Conservation (phyloP, 2,329 filamentous ascomycete species). For the Fusarium sp. region DNA sequence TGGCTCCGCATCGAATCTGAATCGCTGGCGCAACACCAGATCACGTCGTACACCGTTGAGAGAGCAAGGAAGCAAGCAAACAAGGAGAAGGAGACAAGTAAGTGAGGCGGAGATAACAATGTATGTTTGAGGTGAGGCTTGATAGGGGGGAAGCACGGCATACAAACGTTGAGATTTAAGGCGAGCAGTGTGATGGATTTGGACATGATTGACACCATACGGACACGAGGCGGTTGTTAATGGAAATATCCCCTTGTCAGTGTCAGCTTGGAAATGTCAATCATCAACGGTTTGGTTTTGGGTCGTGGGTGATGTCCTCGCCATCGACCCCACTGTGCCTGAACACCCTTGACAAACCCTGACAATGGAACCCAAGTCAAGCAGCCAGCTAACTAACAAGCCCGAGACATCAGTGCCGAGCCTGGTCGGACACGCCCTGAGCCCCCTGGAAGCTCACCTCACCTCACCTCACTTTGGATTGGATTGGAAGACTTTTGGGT, state of each 20-base stretch:
- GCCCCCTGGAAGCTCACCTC: neutral
- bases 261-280: conserved; percentile 3
- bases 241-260: conserved; percentile 8
- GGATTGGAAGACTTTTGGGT: neutral
- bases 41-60: conserved; percentile 10
- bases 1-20: conserved; percentile 32
- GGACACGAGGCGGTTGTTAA: conserved; percentile 15
- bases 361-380: too few species aligned
- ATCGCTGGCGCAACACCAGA: conserved; percentile 39
- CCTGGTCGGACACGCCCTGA: conserved; percentile 11
- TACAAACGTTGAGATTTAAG: conserved; percentile 7
- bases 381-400: too few species aligned
- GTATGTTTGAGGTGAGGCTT: conserved; percentile 20
- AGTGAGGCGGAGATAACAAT: conserved; percentile 27
- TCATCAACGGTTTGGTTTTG: conserved; percentile 13
- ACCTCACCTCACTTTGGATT: neutral
- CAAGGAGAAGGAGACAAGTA: neutral
- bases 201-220: conserved; percentile 22
- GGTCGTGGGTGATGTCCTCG: neutral
- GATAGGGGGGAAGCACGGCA: conserved; percentile 6
- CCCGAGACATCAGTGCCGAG: conserved; percentile 5
- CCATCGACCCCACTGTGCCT: conserved; percentile 8
- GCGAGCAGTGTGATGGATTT: conserved; percentile 20
- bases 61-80: neutral
- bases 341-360: neutral